Conservation (phyloP, 805 yeast genomes). For the Blastobotrys americana region DNA sequence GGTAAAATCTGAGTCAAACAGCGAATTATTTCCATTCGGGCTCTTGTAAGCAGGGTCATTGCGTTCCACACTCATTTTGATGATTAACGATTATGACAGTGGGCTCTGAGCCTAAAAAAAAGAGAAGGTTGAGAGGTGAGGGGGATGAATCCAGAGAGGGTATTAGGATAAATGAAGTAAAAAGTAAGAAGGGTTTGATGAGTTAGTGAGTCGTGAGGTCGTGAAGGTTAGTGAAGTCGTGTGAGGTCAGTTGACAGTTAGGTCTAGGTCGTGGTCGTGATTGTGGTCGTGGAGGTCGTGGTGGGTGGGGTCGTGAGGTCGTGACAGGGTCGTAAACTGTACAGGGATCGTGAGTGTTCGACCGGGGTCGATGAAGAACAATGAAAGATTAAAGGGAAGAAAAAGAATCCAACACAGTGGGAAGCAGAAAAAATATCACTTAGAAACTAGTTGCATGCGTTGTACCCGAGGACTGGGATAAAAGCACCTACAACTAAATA, state of each 20-base stretch:
- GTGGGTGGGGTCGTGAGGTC: not conserved
- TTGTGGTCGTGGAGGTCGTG: not conserved
- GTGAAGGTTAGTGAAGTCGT: not conserved
- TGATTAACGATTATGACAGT: too few relatives aligned
- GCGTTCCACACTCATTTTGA: not conserved
- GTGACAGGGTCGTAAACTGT: not conserved
- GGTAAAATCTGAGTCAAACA: slow-evolving; percentile 9
- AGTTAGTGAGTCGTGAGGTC: too few relatives aligned
- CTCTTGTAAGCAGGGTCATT: not conserved
- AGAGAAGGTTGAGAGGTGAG: too few relatives aligned
- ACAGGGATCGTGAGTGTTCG: not conserved
- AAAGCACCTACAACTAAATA: too few relatives aligned
- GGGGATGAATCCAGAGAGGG: too few relatives aligned
- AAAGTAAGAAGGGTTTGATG: too few relatives aligned
- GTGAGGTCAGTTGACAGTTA: not conserved
- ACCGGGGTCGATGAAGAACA: not conserved
- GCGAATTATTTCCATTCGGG: slow-evolving; percentile 4
- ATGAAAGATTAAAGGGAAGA: not conserved
- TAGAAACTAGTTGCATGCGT: too few relatives aligned
- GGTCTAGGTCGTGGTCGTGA: not conserved
- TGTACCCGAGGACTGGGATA: too few relatives aligned
- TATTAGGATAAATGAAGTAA: too few relatives aligned
- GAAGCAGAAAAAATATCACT: too few relatives aligned
- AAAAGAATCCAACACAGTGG: too few relatives aligned
- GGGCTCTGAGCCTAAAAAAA: too few relatives aligned